A percentile compares a stretch with the other conserved stretches of the same genome.
These are phyloP conservation scores for Ogataea nitratoaversa DNA, from an alignment of 805 yeast species.

Conservation along the genomic window DNA sequence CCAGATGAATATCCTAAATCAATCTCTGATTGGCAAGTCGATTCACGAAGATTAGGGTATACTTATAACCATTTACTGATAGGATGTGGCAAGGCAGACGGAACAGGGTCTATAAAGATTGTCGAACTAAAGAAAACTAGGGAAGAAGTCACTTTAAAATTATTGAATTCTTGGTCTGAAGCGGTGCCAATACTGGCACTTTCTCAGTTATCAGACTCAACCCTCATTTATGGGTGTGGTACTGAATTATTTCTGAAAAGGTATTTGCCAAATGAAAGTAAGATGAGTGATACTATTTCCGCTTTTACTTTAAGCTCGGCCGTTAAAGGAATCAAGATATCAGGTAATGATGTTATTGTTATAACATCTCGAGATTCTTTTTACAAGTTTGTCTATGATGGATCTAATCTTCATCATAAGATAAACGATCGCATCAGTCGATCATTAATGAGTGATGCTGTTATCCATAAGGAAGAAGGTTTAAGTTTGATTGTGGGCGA, in stretches of 20 bases:
- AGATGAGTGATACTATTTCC: conserved; percentile 17
- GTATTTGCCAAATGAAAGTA: conserved; percentile 18
- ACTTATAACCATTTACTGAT: conserved; percentile 28
- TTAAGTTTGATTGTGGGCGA: conserved; percentile 16
- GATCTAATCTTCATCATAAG: conserved; percentile 8
- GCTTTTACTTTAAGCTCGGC: conserved; percentile 11
- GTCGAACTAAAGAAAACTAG: conserved; percentile 22
- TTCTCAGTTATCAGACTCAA: conserved; percentile 20
- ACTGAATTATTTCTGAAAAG: conserved; percentile 9
- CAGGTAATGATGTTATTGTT: conserved; percentile 19
- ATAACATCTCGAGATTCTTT: conserved; percentile 29
- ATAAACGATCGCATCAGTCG: conserved; percentile 20
- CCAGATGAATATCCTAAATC: conserved; percentile 27
- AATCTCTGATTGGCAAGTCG: conserved; percentile 33
- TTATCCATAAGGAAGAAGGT: conserved; percentile 9
- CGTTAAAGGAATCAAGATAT: conserved; percentile 22
- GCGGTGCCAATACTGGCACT: conserved; percentile 21
- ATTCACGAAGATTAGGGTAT: conserved; percentile 13
- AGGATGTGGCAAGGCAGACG: conserved; percentile 26
- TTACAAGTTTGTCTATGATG: conserved; percentile 15
- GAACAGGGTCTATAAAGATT: conserved; percentile 25
- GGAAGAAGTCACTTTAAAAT: conserved; percentile 10
- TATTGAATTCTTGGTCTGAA: conserved; percentile 18
- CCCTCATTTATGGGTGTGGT: conserved; percentile 22
- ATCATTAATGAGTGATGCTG: conserved; percentile 20